Evolutionary conservation across 1,284 basidiomycete species (phyloP).

Genomic region (Cutaneotrichosporon spelunceum): DNA sequence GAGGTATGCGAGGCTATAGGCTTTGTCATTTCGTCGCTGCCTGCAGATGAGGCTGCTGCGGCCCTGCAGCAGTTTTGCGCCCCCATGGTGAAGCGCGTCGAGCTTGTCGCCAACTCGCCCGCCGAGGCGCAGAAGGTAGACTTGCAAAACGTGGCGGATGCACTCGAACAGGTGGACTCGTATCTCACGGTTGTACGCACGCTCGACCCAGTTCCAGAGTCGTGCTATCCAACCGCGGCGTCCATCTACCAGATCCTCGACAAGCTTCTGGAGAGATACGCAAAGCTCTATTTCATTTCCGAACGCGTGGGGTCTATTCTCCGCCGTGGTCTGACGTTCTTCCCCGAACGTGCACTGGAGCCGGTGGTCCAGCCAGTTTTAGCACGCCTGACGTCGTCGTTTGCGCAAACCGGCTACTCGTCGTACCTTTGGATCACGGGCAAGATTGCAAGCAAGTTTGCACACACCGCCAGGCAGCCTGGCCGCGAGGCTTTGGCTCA

Average conservation of each 20-base stretch:
- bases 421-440: conserved; percentile 94
- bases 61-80: conserved; percentile 78
- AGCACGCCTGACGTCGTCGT: conserved; percentile 69
- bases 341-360: conserved; percentile 63
- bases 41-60: conserved; percentile 71
- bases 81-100: conserved; percentile 55
- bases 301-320: conserved; percentile 86
- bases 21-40: conserved; percentile 89
- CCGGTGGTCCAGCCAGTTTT: conserved; percentile 69
- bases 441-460: conserved; percentile 73
- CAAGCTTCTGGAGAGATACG: conserved; percentile 72
- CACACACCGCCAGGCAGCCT: conserved; percentile 55
- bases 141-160: conserved; percentile 69
- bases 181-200: conserved; percentile 76
- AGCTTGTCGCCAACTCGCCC: conserved; percentile 41
- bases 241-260: conserved; percentile 85
- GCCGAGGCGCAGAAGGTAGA: conserved; percentile 57
- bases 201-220: conserved; percentile 73
- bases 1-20: conserved; percentile 95
- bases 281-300: conserved; percentile 71
- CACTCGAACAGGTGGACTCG: conserved; percentile 81
- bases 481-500: conserved; percentile 49
- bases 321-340: conserved; percentile 79
- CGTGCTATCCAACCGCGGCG: conserved; percentile 72
- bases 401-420: conserved; percentile 76